Percentiles rank a stretch among this genome's conserved stretches.
Evolutionary conservation across 2,329 filamentous ascomycete species (phyloP).

Genomic region (Alternaria brassicicola): DNA sequence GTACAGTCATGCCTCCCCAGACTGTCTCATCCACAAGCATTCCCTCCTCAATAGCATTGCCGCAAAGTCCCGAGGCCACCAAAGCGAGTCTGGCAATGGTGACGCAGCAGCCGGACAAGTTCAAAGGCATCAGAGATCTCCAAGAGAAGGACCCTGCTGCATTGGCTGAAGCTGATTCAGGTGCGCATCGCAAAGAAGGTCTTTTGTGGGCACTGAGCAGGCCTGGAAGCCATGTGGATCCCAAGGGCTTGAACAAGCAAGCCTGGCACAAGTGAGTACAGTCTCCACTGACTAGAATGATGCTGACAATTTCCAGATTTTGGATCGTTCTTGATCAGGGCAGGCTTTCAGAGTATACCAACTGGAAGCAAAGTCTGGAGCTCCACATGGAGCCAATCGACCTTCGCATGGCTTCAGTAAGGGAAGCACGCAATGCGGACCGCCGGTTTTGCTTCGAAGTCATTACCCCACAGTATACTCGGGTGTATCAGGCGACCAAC

Average conservation of each 20-base stretch:
- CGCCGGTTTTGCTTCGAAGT: constrained; percentile 97
- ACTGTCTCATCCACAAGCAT: constrained; percentile 31
- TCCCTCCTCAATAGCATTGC: constrained; percentile 29
- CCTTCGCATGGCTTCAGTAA: constrained; percentile 92
- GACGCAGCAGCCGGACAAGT: constrained; percentile 61
- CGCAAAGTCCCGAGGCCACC: constrained; percentile 39
- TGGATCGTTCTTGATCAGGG: constrained; percentile 99
- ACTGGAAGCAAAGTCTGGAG: constrained; percentile 98
- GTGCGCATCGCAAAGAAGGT: constrained; percentile 85
- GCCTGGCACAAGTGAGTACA: constrained; percentile 93
- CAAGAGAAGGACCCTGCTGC: constrained; percentile 72
- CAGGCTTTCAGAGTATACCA: constrained; percentile 96
- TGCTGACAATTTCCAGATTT: constrained; percentile 66
- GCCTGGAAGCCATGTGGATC: constrained; percentile 92
- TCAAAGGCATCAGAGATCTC: constrained; percentile 90
- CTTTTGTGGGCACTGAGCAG: constrained; percentile 92
- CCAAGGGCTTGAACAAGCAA: constrained; percentile 92
- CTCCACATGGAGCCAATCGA: constrained; percentile 98
- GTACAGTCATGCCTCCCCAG: constrained; percentile 41
- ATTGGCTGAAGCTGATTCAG: constrained; percentile 58
- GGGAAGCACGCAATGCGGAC: constrained; percentile 93
- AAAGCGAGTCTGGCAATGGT: constrained; percentile 32
- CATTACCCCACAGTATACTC: constrained; percentile 93
- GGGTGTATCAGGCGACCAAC: constrained; percentile 95
- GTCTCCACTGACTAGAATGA: neutral